Base-by-base conservation (phyloP, 2,329 filamentous ascomycete species). In the Fusarium guadeloupense region DNA sequence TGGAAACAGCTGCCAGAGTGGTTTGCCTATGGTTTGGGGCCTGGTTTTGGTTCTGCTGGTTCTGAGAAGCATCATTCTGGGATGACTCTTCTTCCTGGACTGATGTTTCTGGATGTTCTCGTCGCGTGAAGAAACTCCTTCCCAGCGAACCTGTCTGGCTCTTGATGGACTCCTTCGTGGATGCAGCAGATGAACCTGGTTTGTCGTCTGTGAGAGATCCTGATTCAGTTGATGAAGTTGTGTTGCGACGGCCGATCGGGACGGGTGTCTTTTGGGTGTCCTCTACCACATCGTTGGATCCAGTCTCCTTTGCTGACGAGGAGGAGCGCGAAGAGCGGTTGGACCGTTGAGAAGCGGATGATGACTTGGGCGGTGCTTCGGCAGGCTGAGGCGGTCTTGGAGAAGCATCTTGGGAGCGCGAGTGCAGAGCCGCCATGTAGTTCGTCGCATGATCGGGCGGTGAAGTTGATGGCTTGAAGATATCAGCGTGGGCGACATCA, bases 391-490 rank as follows among this genome's bases (percentile, higher is more conserved):
- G 51, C 6, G 78, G 77, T 7, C 75, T 70, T 2, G 85, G 83
- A 1, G 85, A 84, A 19, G 76, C 73, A n/a, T 83, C 80, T 30
- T 84, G 81, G 1, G 89, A 85, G 16, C 84, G 81, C 16, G 80
- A 83, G n/a, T 89, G 86, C 33, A 91, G 79, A 33, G 86, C 87
- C 49, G 88, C 88, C 81, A 93, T 91, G 21, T 84, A 81, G 62
- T 80, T 84, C 19, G 83, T 81, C 20, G 89, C 89, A 69, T 86
- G 81, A 31, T 87, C 83, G 3, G 84, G 82, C 6, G 82, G 81
- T 26, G 83, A 84, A 2, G 79, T 80, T 5, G 81, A 83, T 13
- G 83, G 80, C 57, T 83, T 85, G 63, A 85, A 84, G 12, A 87
- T 80, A 57, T 92, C 89, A 17, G 87, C 86, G 59, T 89, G 88